These are phyloP conservation scores for Thyridium curvatum DNA, from an alignment of 2,329 filamentous ascomycete species.

Conservation along the genomic window DNA sequence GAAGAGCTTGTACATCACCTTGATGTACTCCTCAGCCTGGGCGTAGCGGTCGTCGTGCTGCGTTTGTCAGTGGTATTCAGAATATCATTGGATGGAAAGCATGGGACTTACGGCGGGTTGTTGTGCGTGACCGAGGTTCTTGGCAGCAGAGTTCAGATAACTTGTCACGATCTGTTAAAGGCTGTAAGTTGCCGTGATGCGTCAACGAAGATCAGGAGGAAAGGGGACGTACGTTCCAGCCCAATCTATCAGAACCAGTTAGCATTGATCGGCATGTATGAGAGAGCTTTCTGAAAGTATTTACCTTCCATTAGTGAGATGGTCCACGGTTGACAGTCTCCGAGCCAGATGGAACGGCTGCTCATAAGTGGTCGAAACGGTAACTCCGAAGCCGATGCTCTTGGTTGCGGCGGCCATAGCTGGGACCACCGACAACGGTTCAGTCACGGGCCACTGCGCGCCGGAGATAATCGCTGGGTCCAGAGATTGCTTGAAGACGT, in stretches of 20 bases:
- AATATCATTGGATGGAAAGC: not conserved
- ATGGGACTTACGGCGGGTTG: constrained; percentile 40
- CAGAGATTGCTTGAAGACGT: constrained; percentile 59
- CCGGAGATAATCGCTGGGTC: constrained; percentile 54
- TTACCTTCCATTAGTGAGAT: constrained; percentile 54
- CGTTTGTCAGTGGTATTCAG: constrained; percentile 36
- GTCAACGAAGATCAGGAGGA: too few species aligned
- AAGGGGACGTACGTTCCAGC: constrained; percentile 41
- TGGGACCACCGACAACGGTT: constrained; percentile 55
- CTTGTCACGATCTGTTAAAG: constrained; percentile 52
- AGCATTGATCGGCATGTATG: not conserved
- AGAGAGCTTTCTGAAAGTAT: constrained; percentile 9
- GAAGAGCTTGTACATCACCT: constrained; percentile 50
- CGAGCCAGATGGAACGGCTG: constrained; percentile 62
- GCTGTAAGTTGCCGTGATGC: not conserved
- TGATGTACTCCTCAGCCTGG: constrained; percentile 56
- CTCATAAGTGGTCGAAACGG: constrained; percentile 62
- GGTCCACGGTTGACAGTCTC: constrained; percentile 60
- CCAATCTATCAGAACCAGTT: constrained; percentile 22
- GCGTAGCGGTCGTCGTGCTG: constrained; percentile 56
- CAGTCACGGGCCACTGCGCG: constrained; percentile 67
- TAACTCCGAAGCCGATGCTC: constrained; percentile 63
- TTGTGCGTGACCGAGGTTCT: constrained; percentile 51
- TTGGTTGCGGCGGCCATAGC: constrained; percentile 64
- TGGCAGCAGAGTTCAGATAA: constrained; percentile 60